Evolutionary conservation across 75 land plant species (phyloP).

Genomic region (Pseudotsuga menziesii): DNA sequence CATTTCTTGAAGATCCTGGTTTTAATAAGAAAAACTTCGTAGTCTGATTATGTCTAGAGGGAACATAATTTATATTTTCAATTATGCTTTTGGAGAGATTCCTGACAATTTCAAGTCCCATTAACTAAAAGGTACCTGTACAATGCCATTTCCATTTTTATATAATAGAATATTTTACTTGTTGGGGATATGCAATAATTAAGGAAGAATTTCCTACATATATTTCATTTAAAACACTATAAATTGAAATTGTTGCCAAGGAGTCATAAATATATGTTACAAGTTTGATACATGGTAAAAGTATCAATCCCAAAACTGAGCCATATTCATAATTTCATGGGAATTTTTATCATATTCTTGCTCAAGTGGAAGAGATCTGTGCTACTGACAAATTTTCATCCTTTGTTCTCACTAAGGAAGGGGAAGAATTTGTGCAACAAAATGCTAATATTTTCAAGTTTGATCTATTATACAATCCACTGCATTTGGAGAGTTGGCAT

Average conservation of each 20-base stretch:
- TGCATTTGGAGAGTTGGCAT: constrained; percentile 96
- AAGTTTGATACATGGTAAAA: constrained; percentile 1
- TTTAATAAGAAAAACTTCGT: constrained; percentile 66
- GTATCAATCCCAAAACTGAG: constrained; percentile 37
- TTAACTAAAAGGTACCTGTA: constrained; percentile 31
- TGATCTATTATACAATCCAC: constrained; percentile 84
- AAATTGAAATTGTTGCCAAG: neutral
- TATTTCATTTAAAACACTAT: neutral
- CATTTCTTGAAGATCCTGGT: constrained; percentile 74
- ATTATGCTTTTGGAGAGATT: constrained; percentile 27
- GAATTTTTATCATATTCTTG: constrained; percentile 77
- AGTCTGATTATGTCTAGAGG: constrained; percentile 49
- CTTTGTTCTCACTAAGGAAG: constrained; percentile 93
- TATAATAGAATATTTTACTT: too few species aligned
- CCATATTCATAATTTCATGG: constrained; percentile 75
- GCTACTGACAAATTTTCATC: constrained; percentile 95
- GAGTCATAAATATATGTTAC: neutral
- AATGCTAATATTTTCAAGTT: constrained; percentile 89
- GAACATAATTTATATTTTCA: constrained; percentile 31
- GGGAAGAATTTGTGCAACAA: constrained; percentile 95
- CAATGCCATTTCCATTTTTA: neutral
- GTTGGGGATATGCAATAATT: neutral
- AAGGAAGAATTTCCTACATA: neutral
- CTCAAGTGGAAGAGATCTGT: constrained; percentile 82
- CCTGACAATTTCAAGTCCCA: constrained; percentile 11